Evolutionary conservation across 768 basidiomycete species (phyloP).

Genomic region (Rubroboletus satanas): DNA sequence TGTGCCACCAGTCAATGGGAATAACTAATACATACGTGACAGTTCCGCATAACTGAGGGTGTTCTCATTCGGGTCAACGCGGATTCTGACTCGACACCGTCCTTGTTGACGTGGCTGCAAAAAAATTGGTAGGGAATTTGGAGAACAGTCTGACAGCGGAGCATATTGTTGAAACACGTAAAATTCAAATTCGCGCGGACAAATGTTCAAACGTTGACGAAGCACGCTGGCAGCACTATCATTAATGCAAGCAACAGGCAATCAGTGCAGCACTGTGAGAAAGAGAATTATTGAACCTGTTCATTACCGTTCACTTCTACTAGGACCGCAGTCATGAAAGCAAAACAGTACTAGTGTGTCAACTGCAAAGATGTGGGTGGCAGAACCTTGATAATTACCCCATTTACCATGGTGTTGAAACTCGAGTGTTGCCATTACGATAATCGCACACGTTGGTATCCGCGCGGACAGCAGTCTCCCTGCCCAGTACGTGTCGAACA

Average conservation of each 20-base stretch:
- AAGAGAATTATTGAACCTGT: background rate
- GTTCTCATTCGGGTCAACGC: slow-evolving; percentile 8
- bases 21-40: slow-evolving; percentile 2
- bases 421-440: slow-evolving; percentile 11
- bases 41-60: background rate
- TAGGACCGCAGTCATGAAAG: too few relatives aligned
- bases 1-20: background rate
- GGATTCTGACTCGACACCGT: background rate
- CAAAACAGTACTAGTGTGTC: background rate
- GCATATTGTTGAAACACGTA: slow-evolving; percentile 11
- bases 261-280: background rate
- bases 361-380: background rate
- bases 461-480: background rate
- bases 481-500: background rate
- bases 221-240: background rate
- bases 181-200: background rate
- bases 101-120: background rate
- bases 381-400: background rate
- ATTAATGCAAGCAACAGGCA: background rate
- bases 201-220: background rate
- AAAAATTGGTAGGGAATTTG: background rate
- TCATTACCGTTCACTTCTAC: slow-evolving; percentile 2
- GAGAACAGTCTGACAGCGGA: slow-evolving; percentile 1
- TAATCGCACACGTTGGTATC: background rate
- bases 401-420: slow-evolving; percentile 8